phyloP scores from a whole-genome alignment of 1,139 yeast species.

The Candida sp. region DNA sequence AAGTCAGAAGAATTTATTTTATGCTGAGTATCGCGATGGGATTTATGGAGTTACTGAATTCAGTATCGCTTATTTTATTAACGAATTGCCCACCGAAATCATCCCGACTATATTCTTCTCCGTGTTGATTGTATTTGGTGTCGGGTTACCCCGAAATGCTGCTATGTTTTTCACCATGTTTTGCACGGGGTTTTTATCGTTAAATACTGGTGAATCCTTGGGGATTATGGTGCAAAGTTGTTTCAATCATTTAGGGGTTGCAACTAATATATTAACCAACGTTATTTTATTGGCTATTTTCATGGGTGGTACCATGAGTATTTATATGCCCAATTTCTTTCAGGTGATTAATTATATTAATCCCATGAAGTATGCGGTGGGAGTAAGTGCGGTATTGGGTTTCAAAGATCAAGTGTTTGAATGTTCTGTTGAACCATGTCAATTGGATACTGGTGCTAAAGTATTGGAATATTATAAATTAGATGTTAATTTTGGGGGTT shows the following conservation, averaged over 20 bases:
- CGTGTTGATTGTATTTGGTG: constrained; percentile 60
- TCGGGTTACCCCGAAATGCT: constrained; percentile 72
- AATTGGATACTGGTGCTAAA: constrained; percentile 29
- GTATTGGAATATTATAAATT: constrained; percentile 34
- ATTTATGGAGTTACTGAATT: constrained; percentile 69
- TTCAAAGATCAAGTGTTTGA: constrained; percentile 34
- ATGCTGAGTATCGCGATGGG: constrained; percentile 75
- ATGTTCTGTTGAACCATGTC: constrained; percentile 27
- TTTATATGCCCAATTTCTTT: constrained; percentile 67
- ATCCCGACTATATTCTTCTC: constrained; percentile 58
- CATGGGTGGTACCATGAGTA: constrained; percentile 87
- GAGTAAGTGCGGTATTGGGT: constrained; percentile 49
- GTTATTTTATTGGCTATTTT: constrained; percentile 66
- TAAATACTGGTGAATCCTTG: constrained; percentile 78
- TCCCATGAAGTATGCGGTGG: constrained; percentile 71
- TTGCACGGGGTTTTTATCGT: constrained; percentile 50
- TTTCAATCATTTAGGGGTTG: constrained; percentile 74
- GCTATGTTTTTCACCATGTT: constrained; percentile 66
- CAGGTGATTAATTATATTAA: constrained; percentile 68
- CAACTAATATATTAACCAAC: constrained; percentile 66
- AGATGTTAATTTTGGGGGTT: constrained; percentile 24
- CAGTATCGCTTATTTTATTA: constrained; percentile 56
- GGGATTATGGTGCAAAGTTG: constrained; percentile 79
- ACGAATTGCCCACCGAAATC: constrained; percentile 73
- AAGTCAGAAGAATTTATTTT: constrained; percentile 69